Percentiles rank a stretch among this genome's conserved stretches.
These are phyloP conservation scores for Globisporangium cylindrosporum DNA, from an alignment of 352 stramenopile species.

Conservation along the genomic window DNA sequence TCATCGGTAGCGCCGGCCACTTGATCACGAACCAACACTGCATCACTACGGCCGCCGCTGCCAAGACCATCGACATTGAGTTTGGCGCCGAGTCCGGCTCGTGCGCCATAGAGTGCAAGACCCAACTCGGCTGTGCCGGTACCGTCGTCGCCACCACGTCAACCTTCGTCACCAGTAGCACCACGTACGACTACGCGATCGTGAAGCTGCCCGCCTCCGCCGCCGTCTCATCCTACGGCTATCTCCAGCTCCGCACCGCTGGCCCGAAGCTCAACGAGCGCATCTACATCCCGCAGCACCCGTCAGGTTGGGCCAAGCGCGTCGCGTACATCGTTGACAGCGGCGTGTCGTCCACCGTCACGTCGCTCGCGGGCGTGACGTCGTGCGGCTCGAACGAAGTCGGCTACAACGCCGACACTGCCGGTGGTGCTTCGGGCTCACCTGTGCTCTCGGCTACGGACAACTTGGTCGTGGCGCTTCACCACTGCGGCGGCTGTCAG, in stretches of 20 bases:
- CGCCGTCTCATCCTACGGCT: neutral
- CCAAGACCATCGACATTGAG: slow-evolving; percentile 44
- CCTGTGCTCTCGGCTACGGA: slow-evolving; percentile 25
- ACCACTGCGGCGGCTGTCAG: slow-evolving; percentile 38
- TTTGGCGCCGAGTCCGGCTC: slow-evolving; percentile 48
- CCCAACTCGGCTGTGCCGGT: neutral
- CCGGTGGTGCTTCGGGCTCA: slow-evolving; percentile 32
- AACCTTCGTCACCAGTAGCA: neutral
- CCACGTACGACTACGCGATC: slow-evolving; percentile 4
- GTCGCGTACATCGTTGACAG: slow-evolving; percentile 23
- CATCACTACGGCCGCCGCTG: slow-evolving; percentile 29
- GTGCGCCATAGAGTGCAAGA: slow-evolving; percentile 41
- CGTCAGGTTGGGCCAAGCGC: slow-evolving; percentile 30
- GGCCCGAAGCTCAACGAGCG: neutral
- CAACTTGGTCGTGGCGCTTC: slow-evolving; percentile 30
- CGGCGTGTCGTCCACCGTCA: slow-evolving; percentile 15
- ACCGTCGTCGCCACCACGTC: neutral
- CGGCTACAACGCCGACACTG: slow-evolving; percentile 41
- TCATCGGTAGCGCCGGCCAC: slow-evolving; percentile 54
- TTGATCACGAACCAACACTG: slow-evolving; percentile 80
- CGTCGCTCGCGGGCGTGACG: slow-evolving; percentile 23
- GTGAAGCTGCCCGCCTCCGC: neutral
- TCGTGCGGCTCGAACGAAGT: slow-evolving; percentile 28
- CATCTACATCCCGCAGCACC: slow-evolving; percentile 53
- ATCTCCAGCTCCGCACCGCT: neutral